A percentile compares a stretch with the other conserved stretches of the same genome.
Evolutionary conservation across 164 flowering plant species (phyloP).

Genomic region (Stephania cephalantha): DNA sequence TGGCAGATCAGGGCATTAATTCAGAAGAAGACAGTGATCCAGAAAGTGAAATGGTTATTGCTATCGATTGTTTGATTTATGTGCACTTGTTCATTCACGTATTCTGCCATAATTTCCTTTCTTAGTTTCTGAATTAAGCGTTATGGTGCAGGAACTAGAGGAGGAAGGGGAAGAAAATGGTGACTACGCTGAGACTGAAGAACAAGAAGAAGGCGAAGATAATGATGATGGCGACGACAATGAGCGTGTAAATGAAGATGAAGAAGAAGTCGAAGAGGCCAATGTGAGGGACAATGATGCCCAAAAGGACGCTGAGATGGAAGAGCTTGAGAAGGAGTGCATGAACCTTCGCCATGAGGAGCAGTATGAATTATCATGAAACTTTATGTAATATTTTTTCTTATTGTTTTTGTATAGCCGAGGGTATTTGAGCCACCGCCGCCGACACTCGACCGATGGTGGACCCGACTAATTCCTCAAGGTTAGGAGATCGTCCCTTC

Average conservation of each 20-base stretch:
- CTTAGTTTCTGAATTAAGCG: neutral
- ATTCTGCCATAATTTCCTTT: neutral
- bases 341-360: constrained; percentile 47
- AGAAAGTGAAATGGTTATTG: constrained; percentile 18
- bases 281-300: constrained; percentile 8
- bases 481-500: too few species aligned
- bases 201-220: constrained; percentile 13
- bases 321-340: constrained; percentile 74
- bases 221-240: constrained; percentile 13
- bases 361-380: constrained; percentile 38
- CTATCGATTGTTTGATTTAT: neutral
- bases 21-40: constrained; percentile 30
- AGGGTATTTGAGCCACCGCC: too few species aligned
- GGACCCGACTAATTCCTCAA: too few species aligned
- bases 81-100: neutral
- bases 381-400: neutral
- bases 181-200: neutral
- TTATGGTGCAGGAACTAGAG: constrained; percentile 13
- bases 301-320: constrained; percentile 51
- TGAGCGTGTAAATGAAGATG: constrained; percentile 17
- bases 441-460: too few species aligned
- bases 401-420: too few species aligned
- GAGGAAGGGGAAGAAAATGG: constrained; percentile 12
- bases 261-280: constrained; percentile 20
- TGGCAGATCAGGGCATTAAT: constrained; percentile 11